Base-by-base conservation (phyloP, 768 basidiomycete species). In the Suillus variegatus region DNA sequence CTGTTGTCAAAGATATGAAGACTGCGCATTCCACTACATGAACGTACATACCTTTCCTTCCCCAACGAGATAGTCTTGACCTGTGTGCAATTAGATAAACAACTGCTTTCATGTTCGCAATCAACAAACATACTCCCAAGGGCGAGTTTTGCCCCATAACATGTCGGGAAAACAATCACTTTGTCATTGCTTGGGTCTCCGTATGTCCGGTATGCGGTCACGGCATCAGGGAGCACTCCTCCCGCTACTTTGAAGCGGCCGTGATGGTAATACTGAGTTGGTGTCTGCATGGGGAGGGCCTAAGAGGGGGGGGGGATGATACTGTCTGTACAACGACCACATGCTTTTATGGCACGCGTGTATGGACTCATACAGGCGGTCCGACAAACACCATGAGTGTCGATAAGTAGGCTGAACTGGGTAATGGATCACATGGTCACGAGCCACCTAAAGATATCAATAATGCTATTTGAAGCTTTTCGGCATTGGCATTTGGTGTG, bases 161-260 rank as follows among this genome's bases (percentile, higher is more conserved):
- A 86, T 10, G 85, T 85, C 13, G 86, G 85, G 69, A 84, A 86
- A 16, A 87, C 84, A 43, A 85, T 80, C 22, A 71, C 57, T 66
- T 85, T 87, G 6, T 86, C 86, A 54, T 84, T 86, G 6, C 71
- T 70, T 0, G 80, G 78, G 64, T 84, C 74, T 14, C 86, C 86
- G 69, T 85, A 86, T 8, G 84, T 84, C 43, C 83, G 78, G 70
- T 84, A 88, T 28, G 86, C 86, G 1, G 86, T 88, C 41, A 86
- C 69, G 9, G 86, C 86, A 62, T 86, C 81, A 14, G 86, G 85
- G 16, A 88, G 72, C 6, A 83, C 73, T 22, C 86, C 86, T 2
- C 86, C 86, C 58, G 80, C 72, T 10, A 86, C 80, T 25, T 71
- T 75, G 70, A 87, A 83, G 38, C 85, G 81, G 18, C 86, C 86